phyloP scores from a whole-genome alignment of 768 basidiomycete genomes.

The Saitozyma podzolica region DNA sequence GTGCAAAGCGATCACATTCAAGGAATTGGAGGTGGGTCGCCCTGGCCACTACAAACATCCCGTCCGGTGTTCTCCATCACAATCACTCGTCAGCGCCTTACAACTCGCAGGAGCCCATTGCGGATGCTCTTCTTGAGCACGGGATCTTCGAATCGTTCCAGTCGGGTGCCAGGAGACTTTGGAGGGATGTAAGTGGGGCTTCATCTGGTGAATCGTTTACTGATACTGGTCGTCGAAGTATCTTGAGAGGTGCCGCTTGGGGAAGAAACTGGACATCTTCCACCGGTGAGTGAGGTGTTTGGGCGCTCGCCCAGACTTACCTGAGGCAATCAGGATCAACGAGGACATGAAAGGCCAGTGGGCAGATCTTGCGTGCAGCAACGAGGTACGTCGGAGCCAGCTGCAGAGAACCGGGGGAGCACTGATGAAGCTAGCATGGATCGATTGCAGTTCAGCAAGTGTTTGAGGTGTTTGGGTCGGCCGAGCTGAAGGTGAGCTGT shows the following conservation, averaged over 20 bases:
- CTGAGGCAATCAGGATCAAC: slow-evolving; percentile 28
- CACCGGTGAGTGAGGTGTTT: slow-evolving; percentile 24
- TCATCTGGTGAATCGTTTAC: neutral
- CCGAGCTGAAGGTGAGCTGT: slow-evolving; percentile 32
- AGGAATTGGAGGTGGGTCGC: slow-evolving; percentile 41
- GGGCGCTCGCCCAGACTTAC: neutral
- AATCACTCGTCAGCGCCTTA: too few relatives aligned
- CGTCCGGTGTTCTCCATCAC: too few relatives aligned
- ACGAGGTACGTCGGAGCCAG: slow-evolving; percentile 28
- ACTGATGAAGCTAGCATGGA: slow-evolving; percentile 29
- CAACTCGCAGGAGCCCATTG: slow-evolving; percentile 26
- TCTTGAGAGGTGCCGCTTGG: slow-evolving; percentile 39
- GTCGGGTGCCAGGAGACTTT: slow-evolving; percentile 46
- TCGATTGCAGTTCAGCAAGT: slow-evolving; percentile 50
- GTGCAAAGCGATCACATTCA: slow-evolving; percentile 42
- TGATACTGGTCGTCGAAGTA: slow-evolving; percentile 16
- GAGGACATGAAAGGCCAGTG: slow-evolving; percentile 40
- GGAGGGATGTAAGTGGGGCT: slow-evolving; percentile 38
- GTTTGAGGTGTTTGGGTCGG: slow-evolving; percentile 45
- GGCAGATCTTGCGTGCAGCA: slow-evolving; percentile 43
- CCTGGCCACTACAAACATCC: too few relatives aligned
- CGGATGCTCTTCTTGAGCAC: slow-evolving; percentile 36
- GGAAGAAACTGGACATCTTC: slow-evolving; percentile 33
- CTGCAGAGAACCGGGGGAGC: neutral
- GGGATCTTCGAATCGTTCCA: slow-evolving; percentile 47